phyloP scores from a whole-genome alignment of 208 protist genomes.

The Acanthamoeba culbertsoni region DNA sequence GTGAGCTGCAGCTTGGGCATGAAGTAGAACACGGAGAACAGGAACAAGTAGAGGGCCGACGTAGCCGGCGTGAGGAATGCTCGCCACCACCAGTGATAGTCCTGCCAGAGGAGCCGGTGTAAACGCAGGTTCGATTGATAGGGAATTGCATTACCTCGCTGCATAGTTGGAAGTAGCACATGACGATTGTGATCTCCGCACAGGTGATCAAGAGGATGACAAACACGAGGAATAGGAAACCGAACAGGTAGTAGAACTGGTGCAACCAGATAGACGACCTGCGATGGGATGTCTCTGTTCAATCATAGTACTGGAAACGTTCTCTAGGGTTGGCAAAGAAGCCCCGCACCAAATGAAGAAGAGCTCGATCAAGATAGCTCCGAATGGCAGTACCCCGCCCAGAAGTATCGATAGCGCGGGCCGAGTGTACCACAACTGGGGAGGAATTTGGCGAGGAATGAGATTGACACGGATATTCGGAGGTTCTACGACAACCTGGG shows the following conservation, averaged over 20 bases:
- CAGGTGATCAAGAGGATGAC: conserved; percentile 94
- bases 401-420: conserved; percentile 84
- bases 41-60: conserved; percentile 92
- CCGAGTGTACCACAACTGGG: conserved; percentile 89
- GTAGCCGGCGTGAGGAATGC: conserved; percentile 91
- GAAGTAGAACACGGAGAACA: conserved; percentile 93
- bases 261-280: conserved; percentile 93
- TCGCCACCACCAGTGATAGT: conserved; percentile 98
- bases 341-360: conserved; percentile 98
- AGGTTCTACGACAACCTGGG: no score
- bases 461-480: conserved; percentile 91
- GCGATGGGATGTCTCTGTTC: no score
- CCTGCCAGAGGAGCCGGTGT: conserved; percentile 71
- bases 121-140: neutral
- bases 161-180: conserved; percentile 97
- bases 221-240: conserved; percentile 96
- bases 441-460: conserved; percentile 95
- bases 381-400: conserved; percentile 94
- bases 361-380: conserved; percentile 96
- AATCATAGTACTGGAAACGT: no score
- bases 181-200: conserved; percentile 95
- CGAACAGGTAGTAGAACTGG: conserved; percentile 98
- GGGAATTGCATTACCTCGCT: neutral
- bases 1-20: conserved; percentile 82
- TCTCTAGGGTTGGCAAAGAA: no score